Evolutionary conservation across 202 grass and related monocot genomes (phyloP).

Genomic region (Dendrocalamus latiflorus): DNA sequence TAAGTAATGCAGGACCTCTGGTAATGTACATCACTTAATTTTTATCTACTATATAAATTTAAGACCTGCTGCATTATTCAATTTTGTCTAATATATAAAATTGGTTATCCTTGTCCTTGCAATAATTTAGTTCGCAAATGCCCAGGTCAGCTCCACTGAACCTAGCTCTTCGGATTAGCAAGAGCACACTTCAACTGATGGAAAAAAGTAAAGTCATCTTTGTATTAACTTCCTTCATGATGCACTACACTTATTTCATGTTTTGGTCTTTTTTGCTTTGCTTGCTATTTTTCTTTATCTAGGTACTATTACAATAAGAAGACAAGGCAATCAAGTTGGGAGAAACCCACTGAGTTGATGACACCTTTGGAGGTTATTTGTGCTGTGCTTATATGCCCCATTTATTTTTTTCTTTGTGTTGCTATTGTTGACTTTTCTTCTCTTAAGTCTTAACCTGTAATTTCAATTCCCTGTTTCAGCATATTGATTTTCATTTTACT

Average conservation of each 20-base stretch:
- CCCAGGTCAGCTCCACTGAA: too few species aligned
- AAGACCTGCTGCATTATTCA: too few species aligned
- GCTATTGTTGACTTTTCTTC: neutral
- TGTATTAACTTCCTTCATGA: too few species aligned
- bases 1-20: conserved; percentile 25
- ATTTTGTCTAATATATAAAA: too few species aligned
- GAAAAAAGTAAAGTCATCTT: too few species aligned
- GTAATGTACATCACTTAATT: neutral
- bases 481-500: neutral
- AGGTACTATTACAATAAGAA: conserved; percentile 99
- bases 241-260: too few species aligned
- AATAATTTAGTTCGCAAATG: too few species aligned
- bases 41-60: conserved; percentile 14
- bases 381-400: conserved; percentile 15
- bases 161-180: too few species aligned
- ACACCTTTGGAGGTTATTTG: conserved; percentile 79
- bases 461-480: conserved; percentile 20
- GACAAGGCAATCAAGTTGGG: conserved; percentile 93
- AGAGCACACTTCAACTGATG: too few species aligned
- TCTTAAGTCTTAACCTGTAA: conserved; percentile 7
- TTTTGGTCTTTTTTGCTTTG: too few species aligned
- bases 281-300: too few species aligned
- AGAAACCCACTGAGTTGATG: conserved; percentile 95
- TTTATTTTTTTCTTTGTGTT: neutral
- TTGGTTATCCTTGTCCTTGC: too few species aligned